These are phyloP conservation scores for Triangularia setosa DNA, from an alignment of 2,329 filamentous ascomycete genomes.

Conservation along the genomic window DNA sequence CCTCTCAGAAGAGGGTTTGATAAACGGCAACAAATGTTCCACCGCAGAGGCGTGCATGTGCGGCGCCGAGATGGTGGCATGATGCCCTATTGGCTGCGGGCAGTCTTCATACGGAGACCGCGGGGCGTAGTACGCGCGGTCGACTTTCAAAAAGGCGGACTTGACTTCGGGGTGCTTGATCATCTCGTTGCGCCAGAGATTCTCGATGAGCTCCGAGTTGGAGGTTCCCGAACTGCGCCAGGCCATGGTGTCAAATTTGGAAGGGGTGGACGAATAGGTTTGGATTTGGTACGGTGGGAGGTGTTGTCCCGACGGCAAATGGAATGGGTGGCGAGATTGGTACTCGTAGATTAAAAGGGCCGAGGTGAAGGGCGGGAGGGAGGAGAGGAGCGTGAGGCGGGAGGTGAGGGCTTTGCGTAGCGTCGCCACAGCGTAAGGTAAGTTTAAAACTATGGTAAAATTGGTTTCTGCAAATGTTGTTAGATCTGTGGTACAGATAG, in stretches of 20 bases:
- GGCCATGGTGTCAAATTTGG: constrained; percentile 59
- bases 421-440: neutral
- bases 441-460: neutral
- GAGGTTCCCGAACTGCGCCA: constrained; percentile 78
- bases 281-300: neutral
- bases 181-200: constrained; percentile 67
- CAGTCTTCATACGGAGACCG: constrained; percentile 61
- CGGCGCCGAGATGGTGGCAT: constrained; percentile 55
- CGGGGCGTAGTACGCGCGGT: constrained; percentile 81
- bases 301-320: neutral
- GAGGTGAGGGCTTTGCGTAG: neutral
- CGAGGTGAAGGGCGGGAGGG: neutral
- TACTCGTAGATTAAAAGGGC: neutral
- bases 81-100: constrained; percentile 52
- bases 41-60: constrained; percentile 58
- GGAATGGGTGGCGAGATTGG: neutral
- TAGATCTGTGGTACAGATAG: neutral
- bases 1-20: constrained; percentile 35
- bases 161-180: constrained; percentile 70
- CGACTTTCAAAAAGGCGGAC: constrained; percentile 81
- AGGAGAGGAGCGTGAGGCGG: neutral
- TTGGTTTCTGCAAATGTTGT: neutral
- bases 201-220: constrained; percentile 73
- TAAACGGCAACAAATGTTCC: constrained; percentile 45
- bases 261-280: neutral